Evolutionary conservation across 2,329 filamentous ascomycete genomes (phyloP).

Genomic region (Sarocladium brachiariae): DNA sequence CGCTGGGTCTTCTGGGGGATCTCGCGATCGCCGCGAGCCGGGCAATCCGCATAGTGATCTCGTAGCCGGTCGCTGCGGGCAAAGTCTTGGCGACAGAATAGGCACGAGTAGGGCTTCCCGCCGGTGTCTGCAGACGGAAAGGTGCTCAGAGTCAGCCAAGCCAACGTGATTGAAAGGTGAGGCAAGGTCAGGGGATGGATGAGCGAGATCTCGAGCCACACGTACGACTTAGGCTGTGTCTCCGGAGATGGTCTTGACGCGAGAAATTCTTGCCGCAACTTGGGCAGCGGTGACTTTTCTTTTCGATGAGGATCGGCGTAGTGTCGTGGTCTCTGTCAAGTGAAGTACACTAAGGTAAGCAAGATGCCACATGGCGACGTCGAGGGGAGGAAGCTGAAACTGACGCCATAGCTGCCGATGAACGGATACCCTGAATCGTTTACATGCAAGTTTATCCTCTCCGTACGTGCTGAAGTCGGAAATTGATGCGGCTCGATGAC

Average conservation of each 20-base stretch:
- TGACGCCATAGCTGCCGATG: background rate
- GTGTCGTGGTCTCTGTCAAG: constrained; percentile 2
- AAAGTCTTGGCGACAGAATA: constrained; percentile 4
- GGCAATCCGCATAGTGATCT: constrained; percentile 1
- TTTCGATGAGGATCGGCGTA: background rate
- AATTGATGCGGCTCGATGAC: background rate
- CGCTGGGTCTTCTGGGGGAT: constrained; percentile 4
- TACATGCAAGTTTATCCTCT: too few species aligned
- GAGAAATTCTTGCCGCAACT: constrained; percentile 1
- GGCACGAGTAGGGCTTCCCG: constrained; percentile 6
- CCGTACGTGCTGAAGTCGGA: background rate
- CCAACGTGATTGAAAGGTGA: background rate
- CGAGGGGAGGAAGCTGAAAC: background rate
- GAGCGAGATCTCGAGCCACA: background rate
- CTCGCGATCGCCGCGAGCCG: constrained; percentile 3
- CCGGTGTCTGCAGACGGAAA: background rate
- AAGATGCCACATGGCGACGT: background rate
- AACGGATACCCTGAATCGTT: background rate
- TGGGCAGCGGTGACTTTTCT: constrained; percentile 1
- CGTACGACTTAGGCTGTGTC: constrained; percentile 3
- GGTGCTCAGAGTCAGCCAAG: background rate
- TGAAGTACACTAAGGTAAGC: background rate
- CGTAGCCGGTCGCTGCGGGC: constrained; percentile 2
- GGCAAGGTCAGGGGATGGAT: too few species aligned
- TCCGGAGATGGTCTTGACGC: constrained; percentile 3